Evolutionary conservation across 2,329 filamentous ascomycete genomes (phyloP).

Genomic region (Coniochaeta sp.): DNA sequence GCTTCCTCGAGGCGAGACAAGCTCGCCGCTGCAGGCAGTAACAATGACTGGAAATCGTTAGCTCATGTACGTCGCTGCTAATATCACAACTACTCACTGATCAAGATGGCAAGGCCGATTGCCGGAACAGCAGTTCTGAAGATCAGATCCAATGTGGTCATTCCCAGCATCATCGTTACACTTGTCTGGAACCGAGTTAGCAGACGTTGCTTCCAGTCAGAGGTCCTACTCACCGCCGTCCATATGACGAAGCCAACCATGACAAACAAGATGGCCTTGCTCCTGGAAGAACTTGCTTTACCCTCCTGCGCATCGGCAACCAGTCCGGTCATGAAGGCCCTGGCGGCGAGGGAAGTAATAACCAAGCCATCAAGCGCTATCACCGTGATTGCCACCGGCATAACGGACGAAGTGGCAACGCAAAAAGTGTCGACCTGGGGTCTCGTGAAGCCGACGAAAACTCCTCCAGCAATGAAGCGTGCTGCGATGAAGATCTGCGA

Average conservation of each 20-base stretch:
- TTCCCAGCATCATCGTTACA: conserved; percentile 41
- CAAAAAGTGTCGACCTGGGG: conserved; percentile 45
- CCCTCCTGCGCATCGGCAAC: conserved; percentile 23
- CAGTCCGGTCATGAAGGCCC: conserved; percentile 28
- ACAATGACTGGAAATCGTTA: conserved; percentile 26
- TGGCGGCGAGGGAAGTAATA: conserved; percentile 30
- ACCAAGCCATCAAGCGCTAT: conserved; percentile 38
- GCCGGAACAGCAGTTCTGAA: conserved; percentile 43
- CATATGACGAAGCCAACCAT: conserved; percentile 41
- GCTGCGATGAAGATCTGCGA: conserved; percentile 38
- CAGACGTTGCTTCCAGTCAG: neutral
- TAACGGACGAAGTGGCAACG: conserved; percentile 35
- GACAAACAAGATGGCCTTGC: conserved; percentile 32
- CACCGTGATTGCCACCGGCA: conserved; percentile 35
- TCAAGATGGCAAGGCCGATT: conserved; percentile 37
- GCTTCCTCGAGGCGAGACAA: conserved; percentile 20
- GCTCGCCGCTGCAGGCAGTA: conserved; percentile 27
- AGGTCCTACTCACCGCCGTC: conserved; percentile 38
- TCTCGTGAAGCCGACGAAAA: conserved; percentile 47
- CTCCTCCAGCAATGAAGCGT: conserved; percentile 44
- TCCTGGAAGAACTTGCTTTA: conserved; percentile 18
- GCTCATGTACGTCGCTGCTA: conserved; percentile 3
- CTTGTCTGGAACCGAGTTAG: conserved; percentile 34
- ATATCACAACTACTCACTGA: conserved; percentile 31
- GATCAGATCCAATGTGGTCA: conserved; percentile 30